Percentiles rank a stretch among this genome's conserved stretches.
Conservation (phyloP, 352 stramenopile genomes). For the Phytopythium helicoides region DNA sequence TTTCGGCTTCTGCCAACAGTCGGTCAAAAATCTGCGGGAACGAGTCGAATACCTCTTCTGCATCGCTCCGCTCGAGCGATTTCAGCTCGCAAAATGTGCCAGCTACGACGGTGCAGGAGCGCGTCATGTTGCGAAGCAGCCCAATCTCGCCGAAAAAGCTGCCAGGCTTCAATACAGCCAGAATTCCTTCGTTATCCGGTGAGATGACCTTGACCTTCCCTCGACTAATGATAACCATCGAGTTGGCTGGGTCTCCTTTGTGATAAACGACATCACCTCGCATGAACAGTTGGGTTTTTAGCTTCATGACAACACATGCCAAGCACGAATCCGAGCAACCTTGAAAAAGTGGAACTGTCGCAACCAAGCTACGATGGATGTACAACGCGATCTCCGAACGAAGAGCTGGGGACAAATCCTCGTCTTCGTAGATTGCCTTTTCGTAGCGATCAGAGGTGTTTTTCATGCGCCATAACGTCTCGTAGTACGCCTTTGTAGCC, state of each 20-base stretch:
- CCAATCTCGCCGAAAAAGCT: conserved; percentile 69
- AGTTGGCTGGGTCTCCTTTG: conserved; percentile 50
- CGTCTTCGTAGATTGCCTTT: conserved; percentile 67
- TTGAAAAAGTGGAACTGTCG: conserved; percentile 58
- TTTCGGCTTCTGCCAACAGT: conserved; percentile 53
- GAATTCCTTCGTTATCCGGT: conserved; percentile 41
- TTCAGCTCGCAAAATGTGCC: conserved; percentile 67
- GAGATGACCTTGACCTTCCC: conserved; percentile 65
- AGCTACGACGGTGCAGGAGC: conserved; percentile 51
- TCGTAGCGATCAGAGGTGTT: conserved; percentile 68
- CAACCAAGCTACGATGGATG: conserved; percentile 52
- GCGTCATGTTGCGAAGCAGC: conserved; percentile 50
- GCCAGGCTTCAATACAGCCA: conserved; percentile 57
- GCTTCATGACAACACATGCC: conserved; percentile 48
- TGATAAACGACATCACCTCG: conserved; percentile 59
- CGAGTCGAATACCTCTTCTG: conserved; percentile 54
- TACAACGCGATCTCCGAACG: conserved; percentile 60
- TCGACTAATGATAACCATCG: conserved; percentile 63
- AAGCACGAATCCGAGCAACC: conserved; percentile 55
- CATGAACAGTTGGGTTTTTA: conserved; percentile 62
- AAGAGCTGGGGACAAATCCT: conserved; percentile 51
- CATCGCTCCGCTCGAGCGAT: conserved; percentile 38
- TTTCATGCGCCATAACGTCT: conserved; percentile 65
- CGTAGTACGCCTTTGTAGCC: conserved; percentile 53
- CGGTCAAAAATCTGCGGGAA: conserved; percentile 61